These are phyloP conservation scores for Aspergillus quadricinctus DNA, from an alignment of 2,329 filamentous ascomycete species.

Conservation along the genomic window DNA sequence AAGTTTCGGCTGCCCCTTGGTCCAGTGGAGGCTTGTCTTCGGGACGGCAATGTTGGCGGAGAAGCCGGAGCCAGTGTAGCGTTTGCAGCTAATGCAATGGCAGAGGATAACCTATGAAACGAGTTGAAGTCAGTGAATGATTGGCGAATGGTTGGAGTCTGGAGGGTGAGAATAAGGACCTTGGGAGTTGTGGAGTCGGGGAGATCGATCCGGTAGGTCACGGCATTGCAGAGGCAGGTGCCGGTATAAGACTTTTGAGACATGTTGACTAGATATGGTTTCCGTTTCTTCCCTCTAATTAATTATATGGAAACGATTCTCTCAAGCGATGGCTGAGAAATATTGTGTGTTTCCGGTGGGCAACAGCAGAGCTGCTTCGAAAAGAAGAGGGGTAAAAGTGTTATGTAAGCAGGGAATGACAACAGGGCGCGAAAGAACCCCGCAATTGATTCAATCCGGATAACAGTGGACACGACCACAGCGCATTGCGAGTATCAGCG, in stretches of 20 bases:
- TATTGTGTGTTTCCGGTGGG: background rate
- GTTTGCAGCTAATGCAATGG: constrained; percentile 24
- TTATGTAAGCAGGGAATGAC: background rate
- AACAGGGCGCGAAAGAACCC: background rate
- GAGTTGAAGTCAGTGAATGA: background rate
- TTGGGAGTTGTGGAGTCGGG: constrained; percentile 13
- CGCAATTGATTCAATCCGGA: no score
- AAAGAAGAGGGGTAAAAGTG: background rate
- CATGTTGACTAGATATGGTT: constrained; percentile 4
- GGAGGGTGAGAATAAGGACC: constrained; percentile 7
- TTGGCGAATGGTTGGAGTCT: background rate
- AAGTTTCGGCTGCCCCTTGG: constrained; percentile 16
- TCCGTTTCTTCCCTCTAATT: background rate
- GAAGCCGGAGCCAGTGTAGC: constrained; percentile 22
- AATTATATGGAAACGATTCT: background rate
- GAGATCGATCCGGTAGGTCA: constrained; percentile 13
- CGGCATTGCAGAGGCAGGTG: constrained; percentile 10
- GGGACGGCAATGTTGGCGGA: constrained; percentile 21
- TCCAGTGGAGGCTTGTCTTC: constrained; percentile 11
- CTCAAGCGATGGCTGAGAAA: background rate
- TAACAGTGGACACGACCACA: no score
- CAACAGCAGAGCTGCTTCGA: background rate
- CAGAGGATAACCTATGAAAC: constrained; percentile 15
- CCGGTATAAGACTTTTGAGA: constrained; percentile 10
- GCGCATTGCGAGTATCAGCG: no score